A percentile compares a stretch with the other conserved stretches of the same genome.
These are phyloP conservation scores for Moricandia arvensis DNA, from an alignment of 345 rosid genomes.

Conservation along the genomic window DNA sequence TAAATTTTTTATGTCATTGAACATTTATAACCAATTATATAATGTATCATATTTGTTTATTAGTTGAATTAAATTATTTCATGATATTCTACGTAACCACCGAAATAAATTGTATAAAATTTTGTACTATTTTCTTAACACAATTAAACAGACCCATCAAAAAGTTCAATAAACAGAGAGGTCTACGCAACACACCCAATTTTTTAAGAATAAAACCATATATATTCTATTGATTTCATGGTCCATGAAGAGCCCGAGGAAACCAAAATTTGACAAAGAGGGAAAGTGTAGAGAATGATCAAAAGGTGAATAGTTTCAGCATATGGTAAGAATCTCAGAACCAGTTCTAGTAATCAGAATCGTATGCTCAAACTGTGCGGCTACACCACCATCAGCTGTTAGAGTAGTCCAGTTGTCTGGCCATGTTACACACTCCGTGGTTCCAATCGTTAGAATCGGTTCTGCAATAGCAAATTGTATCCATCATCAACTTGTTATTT, in stretches of 20 bases:
- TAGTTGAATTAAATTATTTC: too few relatives aligned
- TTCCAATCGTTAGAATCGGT: constrained; percentile 78
- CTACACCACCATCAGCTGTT: constrained; percentile 72
- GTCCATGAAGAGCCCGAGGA: not conserved
- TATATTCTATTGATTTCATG: not conserved
- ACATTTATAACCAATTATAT: too few relatives aligned
- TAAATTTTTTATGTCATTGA: too few relatives aligned
- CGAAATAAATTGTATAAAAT: too few relatives aligned
- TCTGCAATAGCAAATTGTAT: constrained; percentile 36
- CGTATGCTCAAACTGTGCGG: constrained; percentile 90
- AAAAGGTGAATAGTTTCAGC: constrained; percentile 23
- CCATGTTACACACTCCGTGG: constrained; percentile 73
- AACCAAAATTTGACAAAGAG: not conserved
- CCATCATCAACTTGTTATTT: not conserved
- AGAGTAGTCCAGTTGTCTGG: constrained; percentile 92
- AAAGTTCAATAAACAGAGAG: not conserved
- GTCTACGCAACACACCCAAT: not conserved
- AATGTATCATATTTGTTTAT: too few relatives aligned
- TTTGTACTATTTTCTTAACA: too few relatives aligned
- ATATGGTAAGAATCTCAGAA: constrained; percentile 75
- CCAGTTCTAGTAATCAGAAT: constrained; percentile 81
- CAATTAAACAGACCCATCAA: not conserved
- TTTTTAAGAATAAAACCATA: not conserved
- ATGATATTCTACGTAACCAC: too few relatives aligned
- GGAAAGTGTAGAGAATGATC: not conserved